Base-by-base conservation (phyloP, 352 stramenopile species). In the Pythium aristosporum region DNA sequence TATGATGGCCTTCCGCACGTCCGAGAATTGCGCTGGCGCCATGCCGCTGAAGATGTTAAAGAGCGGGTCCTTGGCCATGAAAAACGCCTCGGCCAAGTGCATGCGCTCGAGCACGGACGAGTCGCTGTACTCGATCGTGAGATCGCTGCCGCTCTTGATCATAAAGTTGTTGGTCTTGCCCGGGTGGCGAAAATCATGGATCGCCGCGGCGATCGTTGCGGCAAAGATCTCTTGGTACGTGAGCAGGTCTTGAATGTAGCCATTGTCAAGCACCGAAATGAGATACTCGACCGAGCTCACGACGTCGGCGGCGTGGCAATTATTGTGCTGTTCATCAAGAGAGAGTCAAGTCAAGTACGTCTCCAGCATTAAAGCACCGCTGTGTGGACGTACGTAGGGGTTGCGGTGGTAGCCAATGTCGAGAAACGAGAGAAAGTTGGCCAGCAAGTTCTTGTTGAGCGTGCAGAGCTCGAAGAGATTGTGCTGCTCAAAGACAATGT, bases 101-200 rank as follows among this genome's bases (percentile, higher is more conserved):
- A 94, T 93, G 37, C 86, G 80, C 60, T 96, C 88, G 18, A 96
- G 63, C 21, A 96, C 85, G 16, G 77, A 90, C 43, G 76, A 82
- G 51, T 96, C 88, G 52, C 80, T 93, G 73, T 94, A 96, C 59
- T 85, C 65, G 28, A 95, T 87, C 15, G 88, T 71, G 18, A 96
- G 73, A 47, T 88, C 82, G 56, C 78, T 88, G 8, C 71, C 75
- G 46, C 74, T 82, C 60, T 92, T 91, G 60, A 93, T 75, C 71
- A 93, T 84, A 32, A 93, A 95, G 61, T 91, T 91, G 69, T 96
- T 94, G 50, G 83, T 92, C 46, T 92, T 93, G 20, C 85, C 88
- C 0, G 85, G 84, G 34, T 96, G 88, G 0, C 82, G 73, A 56
- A 96, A 94, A 39, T 94, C 87, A 55, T 96, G 88, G 46, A 95